A percentile compares a stretch with the other conserved stretches of the same genome.
phyloP scores from a whole-genome alignment of 345 rosid genomes.

The Viola odorata region DNA sequence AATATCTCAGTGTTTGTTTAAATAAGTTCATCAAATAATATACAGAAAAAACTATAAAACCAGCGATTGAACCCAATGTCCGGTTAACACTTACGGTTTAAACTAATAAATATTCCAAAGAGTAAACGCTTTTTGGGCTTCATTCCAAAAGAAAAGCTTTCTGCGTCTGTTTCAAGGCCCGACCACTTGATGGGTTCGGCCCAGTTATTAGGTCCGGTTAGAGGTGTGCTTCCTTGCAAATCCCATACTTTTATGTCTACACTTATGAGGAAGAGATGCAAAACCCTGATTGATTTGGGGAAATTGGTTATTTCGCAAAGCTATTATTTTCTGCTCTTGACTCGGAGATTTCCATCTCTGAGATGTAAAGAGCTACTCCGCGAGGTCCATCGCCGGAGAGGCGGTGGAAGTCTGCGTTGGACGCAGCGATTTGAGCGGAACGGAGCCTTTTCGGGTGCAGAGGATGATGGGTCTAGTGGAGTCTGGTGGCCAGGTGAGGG shows the following conservation, averaged over 20 bases:
- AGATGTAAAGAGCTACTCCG: background rate
- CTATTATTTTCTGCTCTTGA: background rate
- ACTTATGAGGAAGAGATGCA: background rate
- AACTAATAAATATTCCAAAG: too few relatives aligned
- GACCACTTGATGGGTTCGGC: background rate
- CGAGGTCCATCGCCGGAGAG: slow-evolving; percentile 1
- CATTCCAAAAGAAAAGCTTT: background rate
- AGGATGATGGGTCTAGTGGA: slow-evolving; percentile 1
- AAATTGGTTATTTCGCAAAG: slow-evolving; percentile 3
- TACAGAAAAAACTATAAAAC: too few relatives aligned
- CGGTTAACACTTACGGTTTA: too few relatives aligned
- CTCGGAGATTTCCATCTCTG: background rate
- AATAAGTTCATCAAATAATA: too few relatives aligned
- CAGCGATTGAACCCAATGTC: too few relatives aligned
- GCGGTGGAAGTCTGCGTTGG: slow-evolving; percentile 4
- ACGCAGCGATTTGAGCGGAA: slow-evolving; percentile 11
- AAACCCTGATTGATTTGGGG: slow-evolving; percentile 1
- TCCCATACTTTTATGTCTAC: slow-evolving; percentile 5
- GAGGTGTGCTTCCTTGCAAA: background rate
- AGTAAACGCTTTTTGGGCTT: too few relatives aligned
- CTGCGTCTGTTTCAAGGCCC: background rate
- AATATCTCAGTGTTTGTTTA: too few relatives aligned
- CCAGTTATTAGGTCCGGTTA: background rate
- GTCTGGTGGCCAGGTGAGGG: slow-evolving; percentile 8
- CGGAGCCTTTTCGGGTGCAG: slow-evolving; percentile 1